These are phyloP conservation scores for Endocalyx cinctus DNA, from an alignment of 2,329 filamentous ascomycete genomes.

Conservation along the genomic window DNA sequence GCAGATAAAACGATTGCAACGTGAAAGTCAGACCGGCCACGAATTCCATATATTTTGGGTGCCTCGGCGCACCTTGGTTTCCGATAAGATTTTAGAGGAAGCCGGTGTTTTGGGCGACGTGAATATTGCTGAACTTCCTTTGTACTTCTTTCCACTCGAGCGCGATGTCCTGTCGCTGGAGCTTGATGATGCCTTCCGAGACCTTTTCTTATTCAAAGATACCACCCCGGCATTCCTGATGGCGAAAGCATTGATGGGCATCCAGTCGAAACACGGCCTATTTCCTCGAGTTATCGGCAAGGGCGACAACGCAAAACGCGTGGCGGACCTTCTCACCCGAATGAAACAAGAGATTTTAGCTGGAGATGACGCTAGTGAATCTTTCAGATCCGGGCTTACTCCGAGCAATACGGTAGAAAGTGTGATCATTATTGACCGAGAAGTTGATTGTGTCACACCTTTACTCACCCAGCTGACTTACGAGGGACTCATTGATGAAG, in stretches of 20 bases:
- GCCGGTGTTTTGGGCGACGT: slow-evolving; percentile 90
- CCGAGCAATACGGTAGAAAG: slow-evolving; percentile 87
- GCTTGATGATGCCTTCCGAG: slow-evolving; percentile 78
- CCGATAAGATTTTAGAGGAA: slow-evolving; percentile 87
- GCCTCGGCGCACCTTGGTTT: slow-evolving; percentile 84
- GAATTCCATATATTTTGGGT: slow-evolving; percentile 98
- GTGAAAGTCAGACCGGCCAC: slow-evolving; percentile 83
- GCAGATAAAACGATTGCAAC: slow-evolving; percentile 85
- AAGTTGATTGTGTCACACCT: slow-evolving; percentile 88
- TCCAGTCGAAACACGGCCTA: slow-evolving; percentile 86
- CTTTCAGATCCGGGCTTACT: slow-evolving; percentile 62
- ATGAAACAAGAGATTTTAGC: slow-evolving; percentile 88
- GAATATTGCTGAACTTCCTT: slow-evolving; percentile 78
- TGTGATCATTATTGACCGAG: slow-evolving; percentile 89
- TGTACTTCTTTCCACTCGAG: slow-evolving; percentile 89
- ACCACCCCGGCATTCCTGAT: slow-evolving; percentile 85
- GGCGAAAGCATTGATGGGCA: slow-evolving; percentile 87
- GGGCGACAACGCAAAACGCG: slow-evolving; percentile 84
- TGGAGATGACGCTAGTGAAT: slow-evolving; percentile 66
- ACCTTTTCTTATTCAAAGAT: slow-evolving; percentile 86
- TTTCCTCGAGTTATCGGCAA: slow-evolving; percentile 95
- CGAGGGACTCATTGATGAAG: slow-evolving; percentile 90
- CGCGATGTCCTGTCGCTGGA: slow-evolving; percentile 88
- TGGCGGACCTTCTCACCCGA: slow-evolving; percentile 80
- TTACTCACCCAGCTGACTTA: slow-evolving; percentile 95